Percentiles rank a stretch among this genome's conserved stretches.
Evolutionary conservation across 768 basidiomycete genomes (phyloP).

Genomic region (Pholiota conissans): DNA sequence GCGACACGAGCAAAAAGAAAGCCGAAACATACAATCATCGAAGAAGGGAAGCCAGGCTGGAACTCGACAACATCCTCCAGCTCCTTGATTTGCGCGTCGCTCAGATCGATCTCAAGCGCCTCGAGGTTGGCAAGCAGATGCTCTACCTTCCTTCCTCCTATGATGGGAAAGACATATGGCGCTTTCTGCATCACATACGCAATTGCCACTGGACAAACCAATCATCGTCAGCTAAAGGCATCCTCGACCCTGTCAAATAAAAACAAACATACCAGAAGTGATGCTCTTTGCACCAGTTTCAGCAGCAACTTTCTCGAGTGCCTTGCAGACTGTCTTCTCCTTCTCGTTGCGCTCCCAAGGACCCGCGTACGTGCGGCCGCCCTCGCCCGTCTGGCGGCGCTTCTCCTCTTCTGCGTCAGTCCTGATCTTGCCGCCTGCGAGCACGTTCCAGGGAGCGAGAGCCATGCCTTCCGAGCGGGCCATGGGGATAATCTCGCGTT

Average conservation of each 20-base stretch:
- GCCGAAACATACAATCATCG: conserved; percentile 3
- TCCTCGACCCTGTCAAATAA: not conserved
- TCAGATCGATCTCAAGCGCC: conserved; percentile 41
- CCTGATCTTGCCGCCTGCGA: conserved; percentile 46
- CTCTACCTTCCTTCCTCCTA: conserved; percentile 37
- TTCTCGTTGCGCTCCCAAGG: conserved; percentile 8
- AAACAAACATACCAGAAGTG: conserved; percentile 36
- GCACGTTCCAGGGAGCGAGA: conserved; percentile 33
- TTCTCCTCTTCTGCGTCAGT: conserved; percentile 46
- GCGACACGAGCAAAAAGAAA: no score
- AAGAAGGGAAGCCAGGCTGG: conserved; percentile 1
- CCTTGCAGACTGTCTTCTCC: conserved; percentile 18
- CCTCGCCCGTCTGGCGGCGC: conserved; percentile 31
- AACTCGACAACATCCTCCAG: conserved; percentile 27
- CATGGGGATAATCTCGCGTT: conserved; percentile 56
- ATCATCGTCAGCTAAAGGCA: not conserved
- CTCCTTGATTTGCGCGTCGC: conserved; percentile 35
- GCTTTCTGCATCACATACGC: conserved; percentile 57
- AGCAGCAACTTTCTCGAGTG: conserved; percentile 50
- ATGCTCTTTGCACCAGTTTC: conserved; percentile 50
- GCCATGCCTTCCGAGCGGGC: conserved; percentile 36
- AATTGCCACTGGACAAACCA: conserved; percentile 40
- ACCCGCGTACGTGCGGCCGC: conserved; percentile 32
- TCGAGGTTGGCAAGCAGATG: conserved; percentile 44
- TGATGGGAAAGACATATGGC: conserved; percentile 50